Conservation (phyloP, 148 eudicot genomes). For the Euryodendron excelsum region DNA sequence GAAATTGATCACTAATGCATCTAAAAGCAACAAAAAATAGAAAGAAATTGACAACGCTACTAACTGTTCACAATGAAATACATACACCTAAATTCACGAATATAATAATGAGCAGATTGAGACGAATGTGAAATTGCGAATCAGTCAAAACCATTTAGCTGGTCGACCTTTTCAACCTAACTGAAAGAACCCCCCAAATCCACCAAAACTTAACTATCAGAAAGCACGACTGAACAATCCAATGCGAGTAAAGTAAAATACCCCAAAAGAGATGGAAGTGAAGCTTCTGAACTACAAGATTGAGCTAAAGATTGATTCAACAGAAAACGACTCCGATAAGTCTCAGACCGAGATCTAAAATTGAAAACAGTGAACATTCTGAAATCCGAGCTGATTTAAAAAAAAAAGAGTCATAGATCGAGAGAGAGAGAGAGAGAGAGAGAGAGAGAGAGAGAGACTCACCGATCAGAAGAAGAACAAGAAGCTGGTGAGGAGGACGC, state of each 20-base stretch:
- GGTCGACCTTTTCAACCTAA: neutral
- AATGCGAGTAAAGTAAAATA: neutral
- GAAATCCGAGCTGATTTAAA: slow-evolving; percentile 1
- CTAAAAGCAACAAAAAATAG: neutral
- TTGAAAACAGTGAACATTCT: slow-evolving; percentile 12
- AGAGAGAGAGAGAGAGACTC: slow-evolving; percentile 30
- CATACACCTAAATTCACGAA: too few relatives aligned
- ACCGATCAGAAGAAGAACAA: slow-evolving; percentile 75
- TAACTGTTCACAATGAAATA: too few relatives aligned
- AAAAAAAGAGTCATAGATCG: too few relatives aligned
- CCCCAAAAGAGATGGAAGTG: slow-evolving; percentile 2
- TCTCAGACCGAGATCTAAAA: slow-evolving; percentile 30
- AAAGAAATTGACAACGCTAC: neutral
- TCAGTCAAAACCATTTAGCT: neutral
- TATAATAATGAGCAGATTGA: neutral
- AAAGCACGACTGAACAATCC: neutral
- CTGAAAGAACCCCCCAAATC: slow-evolving; percentile 9
- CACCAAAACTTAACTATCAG: slow-evolving; percentile 1
- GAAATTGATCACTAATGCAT: neutral
- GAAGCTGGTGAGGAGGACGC: slow-evolving; percentile 71
- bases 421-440: neutral
- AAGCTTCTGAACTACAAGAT: neutral
- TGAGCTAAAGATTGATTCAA: slow-evolving; percentile 5
- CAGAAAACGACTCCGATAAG: slow-evolving; percentile 1
- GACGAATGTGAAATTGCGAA: too few relatives aligned